These are phyloP conservation scores for Marasmius sp. DNA, from an alignment of 1,284 basidiomycete genomes.

Conservation along the genomic window DNA sequence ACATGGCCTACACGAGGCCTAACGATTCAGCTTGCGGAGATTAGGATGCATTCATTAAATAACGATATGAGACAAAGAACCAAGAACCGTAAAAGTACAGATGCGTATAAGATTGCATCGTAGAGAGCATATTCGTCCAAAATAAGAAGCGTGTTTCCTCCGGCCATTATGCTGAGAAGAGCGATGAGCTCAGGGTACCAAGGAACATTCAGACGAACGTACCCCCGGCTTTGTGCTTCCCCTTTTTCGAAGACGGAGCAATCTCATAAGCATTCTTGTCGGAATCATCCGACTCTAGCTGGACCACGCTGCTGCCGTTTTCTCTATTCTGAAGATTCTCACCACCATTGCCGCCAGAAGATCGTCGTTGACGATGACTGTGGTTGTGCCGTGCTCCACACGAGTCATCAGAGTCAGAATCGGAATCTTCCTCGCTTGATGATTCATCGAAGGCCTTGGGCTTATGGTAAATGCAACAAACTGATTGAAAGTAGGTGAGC, in stretches of 20 bases:
- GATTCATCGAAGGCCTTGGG: constrained; percentile 78
- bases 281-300: constrained; percentile 29
- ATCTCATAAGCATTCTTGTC: constrained; percentile 60
- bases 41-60: no score
- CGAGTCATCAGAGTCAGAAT: constrained; percentile 44
- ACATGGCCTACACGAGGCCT: no score
- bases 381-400: constrained; percentile 26
- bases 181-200: no score
- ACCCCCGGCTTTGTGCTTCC: constrained; percentile 27
- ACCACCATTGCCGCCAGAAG: constrained; percentile 15
- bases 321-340: constrained; percentile 15
- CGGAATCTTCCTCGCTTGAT: constrained; percentile 65
- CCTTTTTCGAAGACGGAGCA: constrained; percentile 44
- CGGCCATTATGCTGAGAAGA: no score
- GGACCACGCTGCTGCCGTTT: constrained; percentile 26
- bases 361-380: constrained; percentile 22
- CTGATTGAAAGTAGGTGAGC: constrained; percentile 35
- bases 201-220: no score
- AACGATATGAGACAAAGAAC: no score
- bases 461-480: constrained; percentile 89
- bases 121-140: no score
- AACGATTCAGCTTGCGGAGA: no score
- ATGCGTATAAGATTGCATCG: no score
- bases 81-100: no score
- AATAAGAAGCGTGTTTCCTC: no score